phyloP scores from a whole-genome alignment of 176 grass and related monocot species.

The Lolium rigidum region DNA sequence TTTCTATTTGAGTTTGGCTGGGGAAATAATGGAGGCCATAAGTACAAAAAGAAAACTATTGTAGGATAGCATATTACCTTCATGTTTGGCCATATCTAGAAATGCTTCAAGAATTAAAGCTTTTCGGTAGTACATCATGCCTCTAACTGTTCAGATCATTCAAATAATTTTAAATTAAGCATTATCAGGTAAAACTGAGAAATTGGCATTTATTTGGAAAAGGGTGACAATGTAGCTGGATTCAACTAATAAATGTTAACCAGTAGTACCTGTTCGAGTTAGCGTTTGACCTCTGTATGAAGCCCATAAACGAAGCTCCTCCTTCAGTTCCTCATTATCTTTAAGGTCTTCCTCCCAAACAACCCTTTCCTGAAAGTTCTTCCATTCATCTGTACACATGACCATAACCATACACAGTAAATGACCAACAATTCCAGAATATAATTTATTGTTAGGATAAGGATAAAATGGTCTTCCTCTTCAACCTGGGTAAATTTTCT shows the following conservation, averaged over 20 bases:
- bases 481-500: slow-evolving; percentile 95
- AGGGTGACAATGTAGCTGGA: slow-evolving; percentile 18
- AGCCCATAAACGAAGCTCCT: slow-evolving; percentile 84
- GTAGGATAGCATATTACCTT: slow-evolving; percentile 55
- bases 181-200: slow-evolving; percentile 18
- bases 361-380: slow-evolving; percentile 75
- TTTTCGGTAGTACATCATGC: slow-evolving; percentile 98
- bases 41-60: slow-evolving; percentile 5
- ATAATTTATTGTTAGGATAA: slow-evolving; percentile 21
- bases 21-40: not conserved
- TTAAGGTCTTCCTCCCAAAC: slow-evolving; percentile 67
- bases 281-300: slow-evolving; percentile 94
- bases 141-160: slow-evolving; percentile 70
- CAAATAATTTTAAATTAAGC: slow-evolving; percentile 36
- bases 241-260: slow-evolving; percentile 28
- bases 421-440: slow-evolving; percentile 12
- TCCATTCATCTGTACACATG: slow-evolving; percentile 82
- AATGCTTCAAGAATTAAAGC: slow-evolving; percentile 96
- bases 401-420: slow-evolving; percentile 36
- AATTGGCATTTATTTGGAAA: not conserved
- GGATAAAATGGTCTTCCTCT: slow-evolving; percentile 16
- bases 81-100: slow-evolving; percentile 87
- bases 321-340: slow-evolving; percentile 45
- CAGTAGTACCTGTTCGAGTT: slow-evolving; percentile 74
- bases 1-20: slow-evolving; percentile 23